phyloP scores from a whole-genome alignment of 1,284 basidiomycete genomes.

The Gomphus bonarii region DNA sequence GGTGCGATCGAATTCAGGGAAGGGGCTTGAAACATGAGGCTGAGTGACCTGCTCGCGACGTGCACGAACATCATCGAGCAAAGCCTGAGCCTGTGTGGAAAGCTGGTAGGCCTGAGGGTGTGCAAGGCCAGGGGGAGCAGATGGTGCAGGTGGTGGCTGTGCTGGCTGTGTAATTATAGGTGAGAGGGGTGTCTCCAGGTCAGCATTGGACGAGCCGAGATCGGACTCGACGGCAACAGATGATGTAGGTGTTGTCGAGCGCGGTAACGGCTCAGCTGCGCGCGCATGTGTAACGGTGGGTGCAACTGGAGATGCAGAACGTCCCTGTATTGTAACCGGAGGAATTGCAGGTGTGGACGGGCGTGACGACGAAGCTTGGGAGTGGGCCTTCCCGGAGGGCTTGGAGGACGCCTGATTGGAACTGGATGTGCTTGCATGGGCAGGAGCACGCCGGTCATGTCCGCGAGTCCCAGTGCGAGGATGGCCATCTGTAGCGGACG shows the following conservation, averaged over 20 bases:
- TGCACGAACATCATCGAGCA: conserved; percentile 75
- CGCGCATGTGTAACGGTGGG: not conserved
- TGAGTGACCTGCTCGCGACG: conserved; percentile 44
- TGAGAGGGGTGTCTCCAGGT: conserved; percentile 17
- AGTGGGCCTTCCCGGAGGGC: conserved; percentile 30
- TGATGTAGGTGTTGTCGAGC: conserved; percentile 37
- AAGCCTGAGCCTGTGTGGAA: conserved; percentile 72
- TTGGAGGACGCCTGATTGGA: conserved; percentile 29
- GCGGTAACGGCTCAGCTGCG: conserved; percentile 21
- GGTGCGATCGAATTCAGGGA: conserved; percentile 82
- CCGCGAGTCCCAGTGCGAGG: conserved; percentile 26
- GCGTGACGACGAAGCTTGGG: conserved; percentile 51
- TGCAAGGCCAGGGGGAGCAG: conserved; percentile 58
- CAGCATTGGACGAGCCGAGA: conserved; percentile 22
- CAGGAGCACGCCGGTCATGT: conserved; percentile 29
- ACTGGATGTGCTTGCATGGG: conserved; percentile 24
- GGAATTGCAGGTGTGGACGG: conserved; percentile 44
- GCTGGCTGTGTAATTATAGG: conserved; percentile 19
- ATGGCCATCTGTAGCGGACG: conserved; percentile 15
- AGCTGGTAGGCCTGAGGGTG: conserved; percentile 71
- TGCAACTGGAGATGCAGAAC: not conserved
- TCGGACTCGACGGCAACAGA: conserved; percentile 33
- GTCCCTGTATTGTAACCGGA: conserved; percentile 14
- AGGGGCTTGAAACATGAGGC: conserved; percentile 50
- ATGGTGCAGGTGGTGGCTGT: conserved; percentile 24